Conservation (phyloP, 73 alveolate genomes). For the Tetrahymena malaccensis region DNA sequence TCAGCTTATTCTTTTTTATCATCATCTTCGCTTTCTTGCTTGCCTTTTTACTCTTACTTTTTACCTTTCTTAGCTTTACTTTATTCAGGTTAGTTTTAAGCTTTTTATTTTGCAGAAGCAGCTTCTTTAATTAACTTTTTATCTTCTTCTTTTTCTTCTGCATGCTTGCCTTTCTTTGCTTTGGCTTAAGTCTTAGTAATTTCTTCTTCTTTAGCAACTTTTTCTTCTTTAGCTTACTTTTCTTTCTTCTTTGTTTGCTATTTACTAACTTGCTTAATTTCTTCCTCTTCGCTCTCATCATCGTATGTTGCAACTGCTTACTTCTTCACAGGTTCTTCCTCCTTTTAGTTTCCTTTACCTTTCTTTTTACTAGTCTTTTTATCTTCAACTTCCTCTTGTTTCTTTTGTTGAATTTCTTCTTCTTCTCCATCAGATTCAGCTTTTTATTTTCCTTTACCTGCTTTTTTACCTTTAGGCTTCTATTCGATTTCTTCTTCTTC, state of each 20-base stretch:
- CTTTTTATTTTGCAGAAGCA: background rate
- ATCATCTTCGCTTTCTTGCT: background rate
- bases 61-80: background rate
- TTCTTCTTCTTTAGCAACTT: background rate
- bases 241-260: background rate
- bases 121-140: background rate
- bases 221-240: background rate
- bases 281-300: background rate
- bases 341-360: background rate
- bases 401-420: background rate
- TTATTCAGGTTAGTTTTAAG: background rate
- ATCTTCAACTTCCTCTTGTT: background rate
- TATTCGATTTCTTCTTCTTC: conserved; percentile 45
- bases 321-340: background rate
- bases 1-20: background rate
- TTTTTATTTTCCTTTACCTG: conserved; percentile 8
- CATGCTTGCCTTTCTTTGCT: background rate
- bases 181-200: background rate
- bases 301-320: background rate
- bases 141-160: background rate
- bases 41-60: background rate
- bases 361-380: background rate
- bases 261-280: background rate
- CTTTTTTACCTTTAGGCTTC: conserved; percentile 46
- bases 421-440: background rate